Conservation (phyloP, 2,329 filamentous ascomycete species). For the Pleomassaria siparia region DNA sequence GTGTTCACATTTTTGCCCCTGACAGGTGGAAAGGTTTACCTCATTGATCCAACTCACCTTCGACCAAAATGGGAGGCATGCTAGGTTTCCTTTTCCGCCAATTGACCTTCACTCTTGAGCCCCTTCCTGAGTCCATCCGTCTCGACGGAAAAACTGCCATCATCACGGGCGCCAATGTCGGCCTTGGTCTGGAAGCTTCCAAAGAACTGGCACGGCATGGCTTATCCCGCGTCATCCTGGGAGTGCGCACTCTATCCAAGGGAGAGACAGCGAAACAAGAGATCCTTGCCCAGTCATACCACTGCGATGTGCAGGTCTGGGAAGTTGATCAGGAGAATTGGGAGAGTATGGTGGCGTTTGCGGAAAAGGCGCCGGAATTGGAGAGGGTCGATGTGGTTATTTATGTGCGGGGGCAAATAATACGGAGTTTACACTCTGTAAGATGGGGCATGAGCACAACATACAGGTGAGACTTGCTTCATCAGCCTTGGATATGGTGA, state of each 20-base stretch:
- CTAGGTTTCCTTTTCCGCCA: slow-evolving; percentile 17
- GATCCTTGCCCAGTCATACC: slow-evolving; percentile 33
- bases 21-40: too few relatives aligned
- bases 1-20: too few relatives aligned
- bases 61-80: slow-evolving; percentile 13
- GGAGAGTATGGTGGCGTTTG: slow-evolving; percentile 49
- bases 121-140: slow-evolving; percentile 7
- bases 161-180: slow-evolving; percentile 54
- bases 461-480: too few relatives aligned
- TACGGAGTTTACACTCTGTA: slow-evolving; percentile 37
- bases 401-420: slow-evolving; percentile 44
- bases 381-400: slow-evolving; percentile 48
- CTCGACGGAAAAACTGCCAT: slow-evolving; percentile 51
- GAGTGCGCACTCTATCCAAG: slow-evolving; percentile 47
- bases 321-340: slow-evolving; percentile 52
- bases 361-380: slow-evolving; percentile 38
- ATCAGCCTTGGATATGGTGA: too few relatives aligned
- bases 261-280: slow-evolving; percentile 45
- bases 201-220: slow-evolving; percentile 50
- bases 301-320: slow-evolving; percentile 46
- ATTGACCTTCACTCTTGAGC: slow-evolving; percentile 15
- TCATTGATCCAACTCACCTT: too few relatives aligned
- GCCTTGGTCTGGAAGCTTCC: slow-evolving; percentile 54
- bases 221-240: slow-evolving; percentile 49
- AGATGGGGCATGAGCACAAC: slow-evolving; percentile 53